Conservation (phyloP, 441 rosid genomes). For the Mallotus repandus region DNA sequence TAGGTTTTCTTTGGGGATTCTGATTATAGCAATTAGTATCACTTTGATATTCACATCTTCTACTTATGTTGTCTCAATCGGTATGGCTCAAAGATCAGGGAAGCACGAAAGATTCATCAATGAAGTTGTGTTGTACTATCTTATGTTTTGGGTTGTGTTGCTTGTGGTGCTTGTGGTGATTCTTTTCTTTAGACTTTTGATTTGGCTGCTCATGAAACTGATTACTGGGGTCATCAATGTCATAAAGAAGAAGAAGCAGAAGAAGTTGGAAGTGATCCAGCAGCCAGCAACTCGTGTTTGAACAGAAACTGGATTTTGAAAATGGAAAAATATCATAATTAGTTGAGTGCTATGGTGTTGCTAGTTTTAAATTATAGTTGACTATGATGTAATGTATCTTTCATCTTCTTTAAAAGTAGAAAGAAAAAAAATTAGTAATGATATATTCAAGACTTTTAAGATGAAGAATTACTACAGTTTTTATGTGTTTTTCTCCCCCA, state of each 20-base stretch:
- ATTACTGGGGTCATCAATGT: neutral
- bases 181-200: neutral
- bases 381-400: too few species aligned
- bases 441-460: too few species aligned
- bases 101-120: neutral
- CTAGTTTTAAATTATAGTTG: too few species aligned
- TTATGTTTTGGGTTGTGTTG: constrained; percentile 6
- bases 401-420: too few species aligned
- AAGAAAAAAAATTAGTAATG: too few species aligned
- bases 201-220: constrained; percentile 1
- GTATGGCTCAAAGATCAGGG: neutral
- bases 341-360: too few species aligned
- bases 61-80: neutral
- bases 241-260: neutral
- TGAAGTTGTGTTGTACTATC: neutral
- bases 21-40: constrained; percentile 14
- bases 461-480: too few species aligned
- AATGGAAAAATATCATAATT: too few species aligned
- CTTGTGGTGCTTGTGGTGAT: neutral
- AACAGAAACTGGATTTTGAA: too few species aligned
- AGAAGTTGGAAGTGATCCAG: too few species aligned
- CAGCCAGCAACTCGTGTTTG: too few species aligned
- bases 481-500: too few species aligned
- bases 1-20: constrained; percentile 7
- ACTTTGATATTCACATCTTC: neutral